Percentiles rank a stretch among this genome's conserved stretches.
phyloP scores from a whole-genome alignment of 1,284 basidiomycete species.

The Marasmius fiardii region DNA sequence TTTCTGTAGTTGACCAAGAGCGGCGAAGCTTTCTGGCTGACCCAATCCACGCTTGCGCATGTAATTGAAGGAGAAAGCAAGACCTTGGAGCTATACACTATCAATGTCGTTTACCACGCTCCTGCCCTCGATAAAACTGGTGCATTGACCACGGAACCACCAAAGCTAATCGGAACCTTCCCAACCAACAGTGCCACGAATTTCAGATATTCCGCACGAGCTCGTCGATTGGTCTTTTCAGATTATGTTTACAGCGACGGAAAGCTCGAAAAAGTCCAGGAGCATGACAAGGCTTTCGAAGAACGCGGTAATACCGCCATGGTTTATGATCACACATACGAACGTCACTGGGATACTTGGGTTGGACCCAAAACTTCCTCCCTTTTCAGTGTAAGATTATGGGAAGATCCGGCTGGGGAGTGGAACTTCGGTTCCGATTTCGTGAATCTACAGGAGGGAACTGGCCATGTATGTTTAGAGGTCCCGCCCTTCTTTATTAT shows the following conservation, averaged over 20 bases:
- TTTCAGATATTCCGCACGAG: slow-evolving; percentile 58
- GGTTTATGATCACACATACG: slow-evolving; percentile 75
- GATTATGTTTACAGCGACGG: slow-evolving; percentile 76
- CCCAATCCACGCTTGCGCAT: slow-evolving; percentile 62
- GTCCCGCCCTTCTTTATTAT: slow-evolving; percentile 1
- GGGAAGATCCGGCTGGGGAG: slow-evolving; percentile 40
- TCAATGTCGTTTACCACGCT: slow-evolving; percentile 31
- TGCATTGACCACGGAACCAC: slow-evolving; percentile 3
- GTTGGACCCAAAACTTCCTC: slow-evolving; percentile 66
- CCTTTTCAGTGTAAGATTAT: slow-evolving; percentile 64
- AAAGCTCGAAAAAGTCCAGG: slow-evolving; percentile 60
- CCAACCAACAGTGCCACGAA: slow-evolving; percentile 64
- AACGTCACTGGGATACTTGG: slow-evolving; percentile 92
- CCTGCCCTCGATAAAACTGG: slow-evolving; percentile 8
- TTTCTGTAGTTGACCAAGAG: slow-evolving; percentile 47
- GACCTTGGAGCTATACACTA: slow-evolving; percentile 49
- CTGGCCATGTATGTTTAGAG: slow-evolving; percentile 51
- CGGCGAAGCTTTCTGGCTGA: slow-evolving; percentile 77
- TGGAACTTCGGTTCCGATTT: slow-evolving; percentile 56
- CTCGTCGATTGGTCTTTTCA: slow-evolving; percentile 66
- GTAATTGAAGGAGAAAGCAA: slow-evolving; percentile 49
- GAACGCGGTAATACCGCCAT: slow-evolving; percentile 69
- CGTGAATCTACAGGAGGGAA: slow-evolving; percentile 59
- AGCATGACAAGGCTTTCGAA: slow-evolving; percentile 69
- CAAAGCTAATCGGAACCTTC: slow-evolving; percentile 49